Evolutionary conservation across 768 basidiomycete genomes (phyloP), one percentile per base, ranked within the genome.

Genomic region (Russula brevipes): DNA sequence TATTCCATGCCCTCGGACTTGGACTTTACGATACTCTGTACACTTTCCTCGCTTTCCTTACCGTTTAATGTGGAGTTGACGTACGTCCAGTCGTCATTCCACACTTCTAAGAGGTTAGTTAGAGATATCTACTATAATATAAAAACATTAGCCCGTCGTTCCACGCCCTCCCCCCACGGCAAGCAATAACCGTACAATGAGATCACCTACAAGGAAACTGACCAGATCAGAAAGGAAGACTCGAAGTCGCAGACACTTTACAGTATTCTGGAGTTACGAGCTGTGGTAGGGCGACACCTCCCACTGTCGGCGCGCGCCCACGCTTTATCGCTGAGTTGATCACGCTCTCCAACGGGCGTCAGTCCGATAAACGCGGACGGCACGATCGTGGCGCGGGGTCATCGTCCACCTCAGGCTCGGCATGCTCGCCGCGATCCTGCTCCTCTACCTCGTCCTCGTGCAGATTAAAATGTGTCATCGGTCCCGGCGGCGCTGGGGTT

Each of bases 381-480:
- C 75, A 67, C 91, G 78, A 14, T 77, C 74, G 45, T 71, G 70
- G 24, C 49, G 88, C 86, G 4, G 76, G 76, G 14, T 87, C 85
- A 70, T 93, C 86, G 69, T 94, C 91, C 14, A 85, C 82, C 71
- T 91, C 24, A 24, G 24, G 24, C 24, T 24, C 89, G 2, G 81
- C 85, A 61, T 91, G 91, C 72, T 89, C 88, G 6, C 83, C 85
- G 30, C 86, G 80, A 56, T 94, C 91, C 66, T 86, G 84, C 63
- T 93, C 90, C 24, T 90, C 71, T 17, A 91, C 80, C 67, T 94
- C 91, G 60, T 91, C 84, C 69, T 92, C 90, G 49, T 79, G 75
- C 65, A 94, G 70, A 68, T 93, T 24, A 24, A 24, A 24, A 66
- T 2, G 59, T 36, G 9, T 73, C 64, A 44, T 67, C 65, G 0